Conservation (phyloP, 345 rosid genomes). For the Fremontodendron californicum region DNA sequence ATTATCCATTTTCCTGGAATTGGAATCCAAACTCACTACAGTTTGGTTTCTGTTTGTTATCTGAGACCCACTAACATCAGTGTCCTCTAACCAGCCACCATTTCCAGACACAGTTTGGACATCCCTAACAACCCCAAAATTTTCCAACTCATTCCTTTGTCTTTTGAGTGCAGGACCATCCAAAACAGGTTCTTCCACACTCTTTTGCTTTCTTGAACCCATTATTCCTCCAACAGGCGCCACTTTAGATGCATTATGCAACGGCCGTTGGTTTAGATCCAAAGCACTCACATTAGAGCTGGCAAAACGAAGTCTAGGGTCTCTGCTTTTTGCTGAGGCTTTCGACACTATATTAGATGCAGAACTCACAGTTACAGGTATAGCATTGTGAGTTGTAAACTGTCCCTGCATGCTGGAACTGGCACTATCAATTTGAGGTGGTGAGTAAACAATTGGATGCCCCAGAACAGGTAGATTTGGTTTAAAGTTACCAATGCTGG, state of each 20-base stretch:
- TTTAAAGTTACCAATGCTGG: slow-evolving; percentile 19
- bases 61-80: slow-evolving; percentile 38
- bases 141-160: slow-evolving; percentile 43
- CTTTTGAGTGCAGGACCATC: slow-evolving; percentile 63
- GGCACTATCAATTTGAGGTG: slow-evolving; percentile 23
- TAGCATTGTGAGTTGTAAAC: slow-evolving; percentile 26
- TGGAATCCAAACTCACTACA: slow-evolving; percentile 28
- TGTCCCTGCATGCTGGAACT: slow-evolving; percentile 21
- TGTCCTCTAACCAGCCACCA: slow-evolving; percentile 75
- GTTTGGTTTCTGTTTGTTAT: slow-evolving; percentile 25
- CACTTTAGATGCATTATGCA: slow-evolving; percentile 32
- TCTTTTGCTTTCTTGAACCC: slow-evolving; percentile 62
- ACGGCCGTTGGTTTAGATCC: slow-evolving; percentile 31
- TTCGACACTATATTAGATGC: slow-evolving; percentile 38
- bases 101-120: slow-evolving; percentile 32
- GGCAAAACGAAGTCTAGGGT: slow-evolving; percentile 79
- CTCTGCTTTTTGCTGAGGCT: slow-evolving; percentile 71
- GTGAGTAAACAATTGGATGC: slow-evolving; percentile 23
- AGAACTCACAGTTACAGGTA: slow-evolving; percentile 25
- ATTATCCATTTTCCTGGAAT: slow-evolving; percentile 41
- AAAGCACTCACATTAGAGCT: slow-evolving; percentile 42
- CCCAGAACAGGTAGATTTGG: slow-evolving; percentile 25
- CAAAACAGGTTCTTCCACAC: slow-evolving; percentile 38
- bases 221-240: slow-evolving; percentile 37
- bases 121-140: slow-evolving; percentile 34